A percentile compares a stretch with the other conserved stretches of the same genome.
Evolutionary conservation across 768 basidiomycete species (phyloP).

Genomic region (Leccinum imitatum): DNA sequence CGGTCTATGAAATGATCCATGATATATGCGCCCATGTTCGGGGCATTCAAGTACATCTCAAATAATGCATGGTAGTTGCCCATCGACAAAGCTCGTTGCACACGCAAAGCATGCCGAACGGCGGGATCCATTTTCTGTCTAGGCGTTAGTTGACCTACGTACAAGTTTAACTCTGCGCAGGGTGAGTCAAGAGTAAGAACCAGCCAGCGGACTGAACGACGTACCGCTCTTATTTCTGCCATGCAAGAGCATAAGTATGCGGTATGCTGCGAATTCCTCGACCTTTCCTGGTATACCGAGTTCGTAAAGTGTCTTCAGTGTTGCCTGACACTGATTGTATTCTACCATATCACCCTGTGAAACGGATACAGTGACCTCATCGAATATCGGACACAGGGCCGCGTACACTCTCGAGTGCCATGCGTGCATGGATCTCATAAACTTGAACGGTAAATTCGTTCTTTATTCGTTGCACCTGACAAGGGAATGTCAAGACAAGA

Average conservation of each 20-base stretch:
- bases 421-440: slow-evolving; percentile 97
- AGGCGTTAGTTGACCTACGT: slow-evolving; percentile 95
- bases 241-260: slow-evolving; percentile 93
- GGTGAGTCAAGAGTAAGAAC: not conserved
- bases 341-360: slow-evolving; percentile 93
- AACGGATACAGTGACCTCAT: slow-evolving; percentile 19
- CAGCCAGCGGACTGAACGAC: slow-evolving; percentile 24
- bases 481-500: slow-evolving; percentile 9
- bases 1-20: slow-evolving; percentile 98
- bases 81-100: slow-evolving; percentile 86
- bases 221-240: slow-evolving; percentile 91
- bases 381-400: not conserved
- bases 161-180: slow-evolving; percentile 83
- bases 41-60: slow-evolving; percentile 75
- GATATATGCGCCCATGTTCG: slow-evolving; percentile 98
- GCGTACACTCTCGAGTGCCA: slow-evolving; percentile 88
- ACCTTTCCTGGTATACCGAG: slow-evolving; percentile 89
- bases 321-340: slow-evolving; percentile 97
- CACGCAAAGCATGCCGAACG: slow-evolving; percentile 85
- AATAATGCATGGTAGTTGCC: slow-evolving; percentile 96
- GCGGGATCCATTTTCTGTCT: slow-evolving; percentile 79
- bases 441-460: slow-evolving; percentile 97
- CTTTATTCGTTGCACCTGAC: slow-evolving; percentile 95
- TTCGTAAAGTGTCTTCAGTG: slow-evolving; percentile 87
- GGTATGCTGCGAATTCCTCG: slow-evolving; percentile 96